Percentiles rank a stretch among this genome's conserved stretches.
Conservation (phyloP, 192 early-diverging fungal genomes). For the Linnemannia schmuckeri region DNA sequence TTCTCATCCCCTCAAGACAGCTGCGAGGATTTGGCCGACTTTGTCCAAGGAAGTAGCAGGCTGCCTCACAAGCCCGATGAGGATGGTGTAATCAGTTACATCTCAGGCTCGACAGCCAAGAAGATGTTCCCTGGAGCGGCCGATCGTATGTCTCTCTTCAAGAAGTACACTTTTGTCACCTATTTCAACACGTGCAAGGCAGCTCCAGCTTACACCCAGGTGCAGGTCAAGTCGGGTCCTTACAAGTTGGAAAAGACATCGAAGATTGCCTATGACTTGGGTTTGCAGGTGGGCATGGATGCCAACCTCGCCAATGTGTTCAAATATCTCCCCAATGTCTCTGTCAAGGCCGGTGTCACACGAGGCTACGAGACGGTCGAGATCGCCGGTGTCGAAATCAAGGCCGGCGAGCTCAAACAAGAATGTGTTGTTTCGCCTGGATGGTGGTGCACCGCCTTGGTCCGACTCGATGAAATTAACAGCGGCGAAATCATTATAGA, state of each 20-base stretch:
- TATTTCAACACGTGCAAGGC: constrained; percentile 3
- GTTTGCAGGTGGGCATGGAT: constrained; percentile 22
- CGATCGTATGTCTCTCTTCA: background rate
- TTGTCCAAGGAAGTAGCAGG: background rate
- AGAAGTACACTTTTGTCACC: background rate
- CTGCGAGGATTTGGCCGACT: constrained; percentile 15
- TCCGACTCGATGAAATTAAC: constrained; percentile 14
- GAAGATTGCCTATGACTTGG: constrained; percentile 17
- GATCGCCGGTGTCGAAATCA: constrained; percentile 12
- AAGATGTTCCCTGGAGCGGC: constrained; percentile 24
- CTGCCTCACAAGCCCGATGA: constrained; percentile 9
- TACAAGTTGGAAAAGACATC: constrained; percentile 25
- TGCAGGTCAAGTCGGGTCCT: constrained; percentile 21
- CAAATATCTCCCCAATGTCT: constrained; percentile 17
- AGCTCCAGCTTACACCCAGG: constrained; percentile 13
- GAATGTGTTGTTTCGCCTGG: constrained; percentile 26
- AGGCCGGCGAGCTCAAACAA: constrained; percentile 12
- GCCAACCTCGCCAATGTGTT: constrained; percentile 22
- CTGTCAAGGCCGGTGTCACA: constrained; percentile 18
- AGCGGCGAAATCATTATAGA: constrained; percentile 8
- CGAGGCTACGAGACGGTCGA: constrained; percentile 11
- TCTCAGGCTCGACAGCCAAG: constrained; percentile 16
- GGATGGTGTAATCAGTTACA: constrained; percentile 13
- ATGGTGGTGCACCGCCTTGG: constrained; percentile 21
- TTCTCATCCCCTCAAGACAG: constrained; percentile 16